A percentile compares a stretch with the other conserved stretches of the same genome.
Evolutionary conservation across 2,329 filamentous ascomycete species (phyloP).

Genomic region (Colletotrichum somersetense): DNA sequence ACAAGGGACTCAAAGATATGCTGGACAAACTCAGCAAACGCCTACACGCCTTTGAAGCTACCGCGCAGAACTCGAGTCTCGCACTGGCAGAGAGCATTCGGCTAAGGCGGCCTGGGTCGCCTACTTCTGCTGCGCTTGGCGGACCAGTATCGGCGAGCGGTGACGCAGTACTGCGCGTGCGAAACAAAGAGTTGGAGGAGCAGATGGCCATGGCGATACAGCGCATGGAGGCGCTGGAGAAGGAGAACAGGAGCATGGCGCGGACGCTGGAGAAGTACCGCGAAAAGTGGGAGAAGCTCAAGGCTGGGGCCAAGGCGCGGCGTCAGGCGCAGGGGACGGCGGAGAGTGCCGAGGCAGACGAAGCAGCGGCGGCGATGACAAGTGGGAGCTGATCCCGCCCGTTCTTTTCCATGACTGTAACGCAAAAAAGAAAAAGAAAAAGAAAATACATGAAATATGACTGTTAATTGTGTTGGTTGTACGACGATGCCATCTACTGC

Average conservation of each 20-base stretch:
- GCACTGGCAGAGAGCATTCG: slow-evolving; percentile 87
- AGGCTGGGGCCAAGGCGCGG: slow-evolving; percentile 71
- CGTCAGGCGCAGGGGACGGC: slow-evolving; percentile 56
- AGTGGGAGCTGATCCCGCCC: background rate
- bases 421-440: background rate
- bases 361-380: background rate
- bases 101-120: slow-evolving; percentile 70
- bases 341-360: slow-evolving; percentile 52
- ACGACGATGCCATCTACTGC: background rate
- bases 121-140: slow-evolving; percentile 51
- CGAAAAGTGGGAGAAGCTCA: slow-evolving; percentile 72
- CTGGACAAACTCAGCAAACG: slow-evolving; percentile 89
- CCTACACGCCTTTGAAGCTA: slow-evolving; percentile 93
- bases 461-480: background rate
- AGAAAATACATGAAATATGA: background rate
- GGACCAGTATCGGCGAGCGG: slow-evolving; percentile 40
- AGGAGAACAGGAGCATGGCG: slow-evolving; percentile 67
- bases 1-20: slow-evolving; percentile 85
- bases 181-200: slow-evolving; percentile 76
- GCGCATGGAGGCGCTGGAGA: slow-evolving; percentile 76
- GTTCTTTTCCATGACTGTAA: background rate
- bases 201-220: slow-evolving; percentile 69
- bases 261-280: slow-evolving; percentile 70
- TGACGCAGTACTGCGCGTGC: slow-evolving; percentile 57
- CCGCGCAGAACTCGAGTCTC: slow-evolving; percentile 87